Evolutionary conservation across 2,329 filamentous ascomycete species (phyloP).

Genomic region (Venturia oleaginea): DNA sequence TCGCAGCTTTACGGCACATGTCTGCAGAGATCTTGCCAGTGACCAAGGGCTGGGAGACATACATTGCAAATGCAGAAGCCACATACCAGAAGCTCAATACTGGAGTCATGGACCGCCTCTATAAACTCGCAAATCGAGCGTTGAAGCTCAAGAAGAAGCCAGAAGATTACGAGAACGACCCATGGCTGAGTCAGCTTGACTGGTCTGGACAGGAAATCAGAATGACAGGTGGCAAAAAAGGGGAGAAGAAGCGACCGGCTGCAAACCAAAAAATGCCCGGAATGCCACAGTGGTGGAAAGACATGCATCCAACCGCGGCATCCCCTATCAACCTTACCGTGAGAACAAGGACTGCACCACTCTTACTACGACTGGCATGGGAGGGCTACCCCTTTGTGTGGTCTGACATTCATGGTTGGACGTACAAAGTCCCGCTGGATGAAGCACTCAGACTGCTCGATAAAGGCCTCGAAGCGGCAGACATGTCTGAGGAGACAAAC

Average conservation of each 20-base stretch:
- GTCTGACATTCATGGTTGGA: slow-evolving; percentile 92
- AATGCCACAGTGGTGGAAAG: slow-evolving; percentile 94
- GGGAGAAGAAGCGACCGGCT: slow-evolving; percentile 77
- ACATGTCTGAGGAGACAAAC: slow-evolving; percentile 68
- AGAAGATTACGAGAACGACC: slow-evolving; percentile 65
- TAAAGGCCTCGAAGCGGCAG: slow-evolving; percentile 62
- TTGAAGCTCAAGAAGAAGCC: slow-evolving; percentile 61
- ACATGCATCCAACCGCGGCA: slow-evolving; percentile 63
- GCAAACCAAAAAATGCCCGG: slow-evolving; percentile 87
- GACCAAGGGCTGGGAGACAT: slow-evolving; percentile 77
- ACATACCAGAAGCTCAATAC: slow-evolving; percentile 71
- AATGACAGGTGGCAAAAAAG: slow-evolving; percentile 87
- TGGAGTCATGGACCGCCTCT: slow-evolving; percentile 67
- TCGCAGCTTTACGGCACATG: slow-evolving; percentile 86
- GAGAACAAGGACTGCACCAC: slow-evolving; percentile 75
- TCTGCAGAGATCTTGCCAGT: slow-evolving; percentile 88
- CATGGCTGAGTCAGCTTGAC: slow-evolving; percentile 88
- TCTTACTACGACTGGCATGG: slow-evolving; percentile 79
- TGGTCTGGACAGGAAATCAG: slow-evolving; percentile 90
- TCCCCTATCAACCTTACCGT: slow-evolving; percentile 67
- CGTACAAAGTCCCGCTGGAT: slow-evolving; percentile 62
- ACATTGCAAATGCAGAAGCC: slow-evolving; percentile 73
- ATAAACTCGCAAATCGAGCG: slow-evolving; percentile 67
- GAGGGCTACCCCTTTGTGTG: slow-evolving; percentile 82
- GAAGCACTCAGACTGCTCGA: background rate